Evolutionary conservation across 169 alveolate species (phyloP), one percentile per base, ranked within the genome.

Genomic region (Fabrea salina): DNA sequence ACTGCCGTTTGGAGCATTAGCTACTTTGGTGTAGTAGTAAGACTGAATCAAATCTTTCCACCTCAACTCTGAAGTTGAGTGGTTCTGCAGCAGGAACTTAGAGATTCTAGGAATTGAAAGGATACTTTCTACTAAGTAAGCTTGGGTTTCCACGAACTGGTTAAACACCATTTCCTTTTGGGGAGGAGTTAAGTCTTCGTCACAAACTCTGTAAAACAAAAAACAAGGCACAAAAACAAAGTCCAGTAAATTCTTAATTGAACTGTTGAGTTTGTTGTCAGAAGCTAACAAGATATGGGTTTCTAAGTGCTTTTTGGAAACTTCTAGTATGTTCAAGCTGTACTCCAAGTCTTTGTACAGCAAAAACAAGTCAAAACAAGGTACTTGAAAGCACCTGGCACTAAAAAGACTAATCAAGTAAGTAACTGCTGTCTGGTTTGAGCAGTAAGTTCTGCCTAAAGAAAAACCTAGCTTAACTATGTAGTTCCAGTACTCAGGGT

Each of bases 31-130:
- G 25, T 61, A 61, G 25, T 35, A 61, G 25, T 61, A 61, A 61
- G 53, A 33, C 32, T 61, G 74, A 4, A 61, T 61, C 74, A 61
- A 35, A 35, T 61, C 74, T 61, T 61, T 61, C 74, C 74, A 61
- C 39, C 25, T 25, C 53, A 61, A 19, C 11, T 11, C n/a, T 16
- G 11, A 32, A 37, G n/a, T 33, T 8, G 25, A 8, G 13, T 47
- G 74, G 39, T 61, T 25, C 16, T 61, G 43, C 3, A 61, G 25
- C 1, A 61, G 11, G 39, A 61, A 61, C 49, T 61, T 61, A 11
- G 74, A 27, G n/a, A 61, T 61, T 61, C 74, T 61, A 7, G 74
- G 74, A 8, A 61, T 61, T 33, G 74, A 61, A 19, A 61, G 39
- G 25, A 61, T 4, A 16, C 39, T 16, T 2, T 61, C 74, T 33